phyloP scores from a whole-genome alignment of 305 asterid species.

The Fraxinus floribunda region DNA sequence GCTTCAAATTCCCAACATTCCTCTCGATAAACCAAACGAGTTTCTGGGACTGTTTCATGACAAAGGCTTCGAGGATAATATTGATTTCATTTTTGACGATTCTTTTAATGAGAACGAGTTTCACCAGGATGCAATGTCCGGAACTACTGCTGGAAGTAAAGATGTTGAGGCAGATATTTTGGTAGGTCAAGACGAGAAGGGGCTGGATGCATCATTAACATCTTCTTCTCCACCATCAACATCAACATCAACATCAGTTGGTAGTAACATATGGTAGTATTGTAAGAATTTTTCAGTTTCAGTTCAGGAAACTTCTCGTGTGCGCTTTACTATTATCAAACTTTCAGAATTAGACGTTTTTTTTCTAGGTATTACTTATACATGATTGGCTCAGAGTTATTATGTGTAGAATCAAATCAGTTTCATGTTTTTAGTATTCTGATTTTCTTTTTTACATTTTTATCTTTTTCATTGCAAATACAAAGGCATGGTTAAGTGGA shows the following conservation, averaged over 20 bases:
- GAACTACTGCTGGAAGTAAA: slow-evolving; percentile 27
- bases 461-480: not conserved
- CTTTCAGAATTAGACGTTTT: not conserved
- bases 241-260: slow-evolving; percentile 42
- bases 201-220: slow-evolving; percentile 18
- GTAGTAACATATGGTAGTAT: slow-evolving; percentile 31
- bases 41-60: slow-evolving; percentile 50
- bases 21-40: slow-evolving; percentile 41
- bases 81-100: slow-evolving; percentile 56
- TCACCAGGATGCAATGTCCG: slow-evolving; percentile 31
- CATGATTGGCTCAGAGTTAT: not conserved
- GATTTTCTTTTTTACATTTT: not conserved
- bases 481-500: not conserved
- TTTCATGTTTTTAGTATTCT: not conserved
- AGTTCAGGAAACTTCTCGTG: not conserved
- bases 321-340: not conserved
- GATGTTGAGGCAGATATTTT: slow-evolving; percentile 13
- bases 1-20: slow-evolving; percentile 45
- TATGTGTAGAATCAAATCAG: not conserved
- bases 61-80: slow-evolving; percentile 64
- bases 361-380: not conserved
- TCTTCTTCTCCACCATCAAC: slow-evolving; percentile 33
- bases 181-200: slow-evolving; percentile 26
- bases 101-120: slow-evolving; percentile 31
- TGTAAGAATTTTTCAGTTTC: not conserved